A percentile compares a stretch with the other conserved stretches of the same genome.
These are phyloP conservation scores for Linnemannia schmuckeri DNA, from an alignment of 192 early-diverging fungal species.

Conservation along the genomic window DNA sequence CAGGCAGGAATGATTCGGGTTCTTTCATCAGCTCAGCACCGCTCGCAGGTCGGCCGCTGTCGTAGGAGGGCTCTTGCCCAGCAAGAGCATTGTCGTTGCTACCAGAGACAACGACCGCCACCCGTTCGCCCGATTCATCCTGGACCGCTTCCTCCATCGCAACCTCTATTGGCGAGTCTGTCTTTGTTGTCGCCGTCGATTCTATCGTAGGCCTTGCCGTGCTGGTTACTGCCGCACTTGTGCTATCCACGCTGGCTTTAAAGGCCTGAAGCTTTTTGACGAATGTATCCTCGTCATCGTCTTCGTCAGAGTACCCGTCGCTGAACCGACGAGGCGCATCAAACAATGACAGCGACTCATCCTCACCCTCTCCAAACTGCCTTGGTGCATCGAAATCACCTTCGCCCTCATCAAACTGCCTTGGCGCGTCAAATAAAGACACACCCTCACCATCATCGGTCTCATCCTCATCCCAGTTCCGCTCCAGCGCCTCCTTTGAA, in stretches of 20 bases:
- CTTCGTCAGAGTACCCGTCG: constrained; percentile 12
- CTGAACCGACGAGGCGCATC: neutral
- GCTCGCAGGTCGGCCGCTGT: neutral
- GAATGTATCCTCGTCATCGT: constrained; percentile 6
- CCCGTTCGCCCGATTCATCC: constrained; percentile 26
- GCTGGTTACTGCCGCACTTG: neutral
- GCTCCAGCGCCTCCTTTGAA: constrained; percentile 13
- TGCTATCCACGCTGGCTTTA: neutral
- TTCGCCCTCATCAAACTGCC: constrained; percentile 8
- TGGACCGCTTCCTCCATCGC: constrained; percentile 35
- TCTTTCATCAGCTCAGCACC: neutral
- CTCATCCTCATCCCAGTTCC: constrained; percentile 9
- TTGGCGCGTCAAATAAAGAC: constrained; percentile 38
- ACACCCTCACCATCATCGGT: constrained; percentile 16
- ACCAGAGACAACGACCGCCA: constrained; percentile 32
- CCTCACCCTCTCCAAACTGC: constrained; percentile 2
- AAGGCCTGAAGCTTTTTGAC: neutral
- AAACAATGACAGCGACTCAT: constrained; percentile 1
- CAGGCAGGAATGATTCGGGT: neutral
- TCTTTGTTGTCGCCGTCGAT: neutral
- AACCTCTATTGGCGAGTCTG: constrained; percentile 27
- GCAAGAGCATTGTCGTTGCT: constrained; percentile 23
- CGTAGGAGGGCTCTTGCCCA: constrained; percentile 26
- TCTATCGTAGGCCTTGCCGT: neutral
- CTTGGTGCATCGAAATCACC: constrained; percentile 28